These are phyloP conservation scores for Datisca glomerata DNA, from an alignment of 306 rosid species.

Conservation along the genomic window DNA sequence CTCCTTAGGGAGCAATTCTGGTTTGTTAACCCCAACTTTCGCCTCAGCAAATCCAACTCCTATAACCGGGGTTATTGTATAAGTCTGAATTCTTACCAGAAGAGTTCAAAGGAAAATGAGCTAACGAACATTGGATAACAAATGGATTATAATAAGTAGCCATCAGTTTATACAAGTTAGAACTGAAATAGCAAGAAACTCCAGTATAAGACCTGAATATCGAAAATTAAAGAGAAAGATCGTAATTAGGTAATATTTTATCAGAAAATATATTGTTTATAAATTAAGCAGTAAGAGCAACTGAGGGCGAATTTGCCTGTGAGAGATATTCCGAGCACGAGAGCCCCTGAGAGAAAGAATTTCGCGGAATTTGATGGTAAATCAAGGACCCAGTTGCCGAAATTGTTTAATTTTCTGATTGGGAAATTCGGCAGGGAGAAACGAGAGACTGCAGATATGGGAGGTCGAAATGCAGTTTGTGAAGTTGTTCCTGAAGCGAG, in stretches of 20 bases:
- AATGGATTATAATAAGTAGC: too few species aligned
- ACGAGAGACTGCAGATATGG: slow-evolving; percentile 18
- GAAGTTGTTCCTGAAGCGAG: slow-evolving; percentile 12
- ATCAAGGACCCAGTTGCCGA: slow-evolving; percentile 14
- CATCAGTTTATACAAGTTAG: background rate
- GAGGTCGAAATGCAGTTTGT: slow-evolving; percentile 9
- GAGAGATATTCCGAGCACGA: slow-evolving; percentile 49
- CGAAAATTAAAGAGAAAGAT: background rate
- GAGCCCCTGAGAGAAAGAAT: slow-evolving; percentile 51
- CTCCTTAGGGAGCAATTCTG: slow-evolving; percentile 81
- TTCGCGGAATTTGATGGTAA: slow-evolving; percentile 35
- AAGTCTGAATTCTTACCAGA: background rate
- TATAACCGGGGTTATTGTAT: slow-evolving; percentile 10
- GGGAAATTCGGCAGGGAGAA: slow-evolving; percentile 19
- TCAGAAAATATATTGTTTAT: too few species aligned
- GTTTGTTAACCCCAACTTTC: slow-evolving; percentile 79
- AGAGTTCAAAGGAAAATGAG: background rate
- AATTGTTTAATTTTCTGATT: slow-evolving; percentile 9
- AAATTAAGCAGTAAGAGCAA: too few species aligned
- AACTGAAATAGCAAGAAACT: background rate
- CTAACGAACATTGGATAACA: background rate
- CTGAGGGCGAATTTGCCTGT: slow-evolving; percentile 55
- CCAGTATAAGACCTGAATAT: background rate
- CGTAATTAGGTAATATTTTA: too few species aligned
- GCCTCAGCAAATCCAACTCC: slow-evolving; percentile 55